Evolutionary conservation across 805 yeast genomes (phyloP).

Genomic region (Metschnikowia arizonensis): DNA sequence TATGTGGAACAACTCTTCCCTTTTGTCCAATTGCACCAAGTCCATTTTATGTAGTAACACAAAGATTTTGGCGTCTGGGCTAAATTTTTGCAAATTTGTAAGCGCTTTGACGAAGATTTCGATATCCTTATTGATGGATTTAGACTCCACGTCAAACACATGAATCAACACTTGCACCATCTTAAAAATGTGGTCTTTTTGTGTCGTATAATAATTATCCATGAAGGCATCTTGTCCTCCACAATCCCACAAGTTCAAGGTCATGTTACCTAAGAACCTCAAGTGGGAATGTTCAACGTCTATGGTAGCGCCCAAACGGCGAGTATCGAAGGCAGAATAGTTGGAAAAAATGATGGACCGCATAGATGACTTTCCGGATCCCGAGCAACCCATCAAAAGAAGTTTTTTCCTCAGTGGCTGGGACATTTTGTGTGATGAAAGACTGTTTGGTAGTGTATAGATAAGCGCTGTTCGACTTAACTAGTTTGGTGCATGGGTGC

Average conservation of each 20-base stretch:
- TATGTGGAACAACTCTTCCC: constrained; percentile 76
- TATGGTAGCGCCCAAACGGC: constrained; percentile 93
- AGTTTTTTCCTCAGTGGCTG: constrained; percentile 35
- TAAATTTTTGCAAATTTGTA: constrained; percentile 72
- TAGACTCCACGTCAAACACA: constrained; percentile 93
- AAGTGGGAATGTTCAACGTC: constrained; percentile 98
- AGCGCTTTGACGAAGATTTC: constrained; percentile 85
- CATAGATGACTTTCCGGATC: constrained; percentile 98
- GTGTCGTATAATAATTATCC: constrained; percentile 88
- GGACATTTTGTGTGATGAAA: constrained; percentile 10
- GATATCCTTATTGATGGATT: constrained; percentile 87
- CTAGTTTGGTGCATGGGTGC: not conserved
- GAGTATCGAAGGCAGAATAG: constrained; percentile 93
- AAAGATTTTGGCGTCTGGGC: constrained; percentile 89
- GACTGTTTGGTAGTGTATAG: not conserved
- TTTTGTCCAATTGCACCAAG: constrained; percentile 77
- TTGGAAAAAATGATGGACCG: constrained; percentile 92
- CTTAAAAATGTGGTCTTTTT: constrained; percentile 86
- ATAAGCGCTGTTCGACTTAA: not conserved
- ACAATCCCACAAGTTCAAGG: constrained; percentile 94
- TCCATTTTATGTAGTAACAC: constrained; percentile 95
- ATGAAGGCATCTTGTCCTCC: constrained; percentile 97
- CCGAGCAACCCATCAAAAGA: constrained; percentile 77
- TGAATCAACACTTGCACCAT: constrained; percentile 94
- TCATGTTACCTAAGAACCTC: constrained; percentile 90